These are phyloP conservation scores for Dentipellis sp. DNA, from an alignment of 768 basidiomycete species.

Conservation along the genomic window DNA sequence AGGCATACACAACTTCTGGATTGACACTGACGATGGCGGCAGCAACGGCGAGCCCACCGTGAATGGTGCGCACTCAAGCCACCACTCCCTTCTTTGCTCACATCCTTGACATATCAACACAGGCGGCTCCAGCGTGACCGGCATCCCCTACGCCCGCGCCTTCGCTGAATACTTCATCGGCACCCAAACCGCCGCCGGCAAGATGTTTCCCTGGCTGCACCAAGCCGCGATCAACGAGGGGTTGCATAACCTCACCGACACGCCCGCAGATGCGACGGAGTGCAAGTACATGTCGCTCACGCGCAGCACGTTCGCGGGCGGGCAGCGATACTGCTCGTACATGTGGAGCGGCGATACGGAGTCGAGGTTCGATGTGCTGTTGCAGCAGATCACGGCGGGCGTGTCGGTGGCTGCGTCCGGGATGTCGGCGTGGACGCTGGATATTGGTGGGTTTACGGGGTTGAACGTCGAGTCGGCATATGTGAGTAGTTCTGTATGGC, in stretches of 20 bases:
- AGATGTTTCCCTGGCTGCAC: neutral
- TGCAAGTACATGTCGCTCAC: neutral
- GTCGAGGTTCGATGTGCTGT: neutral
- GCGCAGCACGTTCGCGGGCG: neutral
- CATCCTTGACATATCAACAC: neutral
- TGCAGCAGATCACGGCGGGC: neutral
- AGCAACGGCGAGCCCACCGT: neutral
- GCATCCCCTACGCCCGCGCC: neutral
- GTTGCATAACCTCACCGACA: neutral
- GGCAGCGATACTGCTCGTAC: neutral
- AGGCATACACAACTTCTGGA: neutral
- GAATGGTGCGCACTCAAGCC: neutral
- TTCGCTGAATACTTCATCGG: neutral
- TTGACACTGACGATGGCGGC: neutral
- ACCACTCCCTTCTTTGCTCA: neutral
- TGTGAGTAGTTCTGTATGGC: neutral
- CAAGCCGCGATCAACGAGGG: neutral
- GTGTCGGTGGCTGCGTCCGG: neutral
- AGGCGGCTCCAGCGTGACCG: neutral
- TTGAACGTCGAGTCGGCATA: neutral
- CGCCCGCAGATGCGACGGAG: neutral
- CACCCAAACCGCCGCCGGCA: neutral
- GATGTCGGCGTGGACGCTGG: neutral
- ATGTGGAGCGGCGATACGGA: neutral
- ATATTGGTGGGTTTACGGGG: neutral